Evolutionary conservation across 306 rosid species (phyloP), one percentile per base, ranked within the genome.

Genomic region (Senna siamea): DNA sequence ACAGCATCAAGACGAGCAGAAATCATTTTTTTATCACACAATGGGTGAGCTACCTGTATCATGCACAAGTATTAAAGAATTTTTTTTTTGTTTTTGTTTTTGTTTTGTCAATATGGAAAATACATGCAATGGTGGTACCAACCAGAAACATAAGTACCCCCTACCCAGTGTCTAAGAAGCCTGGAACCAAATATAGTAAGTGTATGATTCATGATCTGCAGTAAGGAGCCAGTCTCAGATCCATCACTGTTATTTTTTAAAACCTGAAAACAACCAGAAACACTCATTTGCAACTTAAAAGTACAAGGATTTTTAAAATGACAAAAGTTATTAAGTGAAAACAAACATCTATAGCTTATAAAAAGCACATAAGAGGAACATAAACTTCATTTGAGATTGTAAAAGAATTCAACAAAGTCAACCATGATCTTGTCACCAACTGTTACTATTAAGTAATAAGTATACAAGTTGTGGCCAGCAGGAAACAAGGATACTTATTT

Each of bases 111-210:
- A 52, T 15, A 50, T 38, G 60, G 69, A 74, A 62, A 58, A 15
- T 58, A 69, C 63, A 35, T 32, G 58, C 64, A 64, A 15, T 64
- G 72, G 37, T 54, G 59, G 46, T 5, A 66, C 51, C n/a, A 38
- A 38, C 76, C 23, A 66, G 62, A 40, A 72, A 57, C 20, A 62
- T 40, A 63, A 20, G 70, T 74, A 58, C 14, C 13, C 43, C 84
- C 72, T 85, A 89, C 99, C 99, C 99, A 94, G 75, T 84, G 95
- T 80, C 88, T 86, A 75, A 94, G 90, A 85, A 91, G 96, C 83
- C 98, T 91, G 69, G 98, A 94, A 64, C 98, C 97, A 69, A 68
- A 89, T 69, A 88, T 84, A 35, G 98, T 94, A 75, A 88, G 90
- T 70, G 96, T 91, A 32, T 59, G 89, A 89, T 94, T 94, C 95